Evolutionary conservation across 352 stramenopile species (phyloP).

Genomic region (Pythium aristosporum): DNA sequence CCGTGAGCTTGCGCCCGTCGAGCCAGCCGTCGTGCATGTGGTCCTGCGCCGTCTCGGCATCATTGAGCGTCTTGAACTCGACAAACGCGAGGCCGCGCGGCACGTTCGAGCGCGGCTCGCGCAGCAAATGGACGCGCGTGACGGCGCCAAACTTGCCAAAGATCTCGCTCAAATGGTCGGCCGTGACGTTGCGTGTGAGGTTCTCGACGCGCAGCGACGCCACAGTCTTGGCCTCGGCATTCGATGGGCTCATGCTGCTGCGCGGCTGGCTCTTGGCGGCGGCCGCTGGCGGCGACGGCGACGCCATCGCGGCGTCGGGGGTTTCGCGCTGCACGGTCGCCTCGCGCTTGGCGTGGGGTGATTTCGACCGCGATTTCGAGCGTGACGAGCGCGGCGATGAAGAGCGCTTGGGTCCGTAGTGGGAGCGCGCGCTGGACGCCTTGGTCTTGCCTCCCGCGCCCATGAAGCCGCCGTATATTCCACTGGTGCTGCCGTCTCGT

Average conservation of each 20-base stretch:
- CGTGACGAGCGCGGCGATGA: not conserved
- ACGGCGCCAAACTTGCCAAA: slow-evolving; percentile 86
- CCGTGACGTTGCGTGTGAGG: slow-evolving; percentile 83
- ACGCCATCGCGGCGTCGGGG: not conserved
- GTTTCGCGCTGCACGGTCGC: not conserved
- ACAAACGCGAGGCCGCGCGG: slow-evolving; percentile 50
- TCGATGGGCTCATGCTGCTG: slow-evolving; percentile 17
- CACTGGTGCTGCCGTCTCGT: too few species aligned
- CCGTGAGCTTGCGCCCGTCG: slow-evolving; percentile 74
- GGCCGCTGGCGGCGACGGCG: not conserved
- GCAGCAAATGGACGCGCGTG: slow-evolving; percentile 47
- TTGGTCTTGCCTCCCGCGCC: not conserved
- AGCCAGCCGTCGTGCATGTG: slow-evolving; percentile 88
- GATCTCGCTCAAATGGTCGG: slow-evolving; percentile 81
- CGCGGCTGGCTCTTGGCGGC: too few species aligned
- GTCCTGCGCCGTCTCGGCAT: slow-evolving; percentile 57
- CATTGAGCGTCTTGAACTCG: slow-evolving; percentile 43
- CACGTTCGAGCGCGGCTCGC: slow-evolving; percentile 29
- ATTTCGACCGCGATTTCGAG: slow-evolving; percentile 6
- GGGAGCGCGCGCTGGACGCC: not conserved
- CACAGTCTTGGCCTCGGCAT: slow-evolving; percentile 7
- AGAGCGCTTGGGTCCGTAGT: too few species aligned
- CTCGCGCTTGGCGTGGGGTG: not conserved
- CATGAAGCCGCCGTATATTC: not conserved
- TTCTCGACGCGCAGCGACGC: slow-evolving; percentile 69